A percentile compares a stretch with the other conserved stretches of the same genome.
These are phyloP conservation scores for Massariosphaeria phaeospora DNA, from an alignment of 495 filamentous ascomycete genomes.

Conservation along the genomic window DNA sequence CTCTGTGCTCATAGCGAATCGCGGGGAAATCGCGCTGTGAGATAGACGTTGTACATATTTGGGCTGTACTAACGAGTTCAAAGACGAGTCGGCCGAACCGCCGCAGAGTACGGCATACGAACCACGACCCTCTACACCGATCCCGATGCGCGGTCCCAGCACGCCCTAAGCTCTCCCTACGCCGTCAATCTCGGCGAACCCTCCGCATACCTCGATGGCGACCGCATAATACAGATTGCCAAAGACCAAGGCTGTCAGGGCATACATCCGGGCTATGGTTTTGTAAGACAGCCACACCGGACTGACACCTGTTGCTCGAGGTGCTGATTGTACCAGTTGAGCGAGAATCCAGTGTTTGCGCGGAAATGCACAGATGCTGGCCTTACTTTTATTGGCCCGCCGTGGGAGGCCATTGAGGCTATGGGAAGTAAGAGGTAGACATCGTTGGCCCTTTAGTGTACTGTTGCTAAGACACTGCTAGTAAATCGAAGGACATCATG, in stretches of 20 bases:
- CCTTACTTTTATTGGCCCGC: constrained; percentile 90
- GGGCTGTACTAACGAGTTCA: not conserved
- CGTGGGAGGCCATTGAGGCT: constrained; percentile 85
- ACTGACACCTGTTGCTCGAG: not conserved
- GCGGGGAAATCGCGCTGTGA: constrained; percentile 90
- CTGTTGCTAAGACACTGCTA: constrained; percentile 31
- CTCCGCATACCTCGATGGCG: constrained; percentile 84
- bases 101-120: constrained; percentile 79
- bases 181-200: constrained; percentile 76
- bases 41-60: constrained; percentile 15
- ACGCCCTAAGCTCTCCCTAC: constrained; percentile 78
- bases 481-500: constrained; percentile 92
- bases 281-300: constrained; percentile 50
- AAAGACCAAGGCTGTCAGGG: constrained; percentile 79
- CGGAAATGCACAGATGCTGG: constrained; percentile 84
- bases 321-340: constrained; percentile 45
- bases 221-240: constrained; percentile 82
- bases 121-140: constrained; percentile 95
- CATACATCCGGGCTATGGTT: constrained; percentile 96
- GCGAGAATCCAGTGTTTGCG: constrained; percentile 91
- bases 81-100: constrained; percentile 80
- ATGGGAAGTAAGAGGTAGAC: constrained; percentile 91
- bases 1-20: constrained; percentile 91
- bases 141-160: constrained; percentile 79
- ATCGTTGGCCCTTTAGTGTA: not conserved